These are phyloP conservation scores for Symmetrospora coprosmae DNA, from an alignment of 768 basidiomycete genomes.

Conservation along the genomic window DNA sequence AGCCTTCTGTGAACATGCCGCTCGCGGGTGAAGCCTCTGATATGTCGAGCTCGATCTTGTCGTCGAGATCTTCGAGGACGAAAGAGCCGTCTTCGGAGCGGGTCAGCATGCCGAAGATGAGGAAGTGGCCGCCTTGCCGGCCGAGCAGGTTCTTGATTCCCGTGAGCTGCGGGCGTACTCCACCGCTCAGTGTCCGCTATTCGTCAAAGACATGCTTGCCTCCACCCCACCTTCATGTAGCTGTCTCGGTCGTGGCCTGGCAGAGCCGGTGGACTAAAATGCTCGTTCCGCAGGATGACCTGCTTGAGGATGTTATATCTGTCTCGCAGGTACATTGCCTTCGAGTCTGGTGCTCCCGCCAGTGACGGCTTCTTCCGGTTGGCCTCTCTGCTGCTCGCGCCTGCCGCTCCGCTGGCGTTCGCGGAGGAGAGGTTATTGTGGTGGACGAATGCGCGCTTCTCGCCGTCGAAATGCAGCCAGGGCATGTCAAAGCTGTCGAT, in stretches of 20 bases:
- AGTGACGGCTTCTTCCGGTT: constrained; percentile 51
- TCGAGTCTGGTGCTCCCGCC: constrained; percentile 70
- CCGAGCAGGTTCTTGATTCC: constrained; percentile 94
- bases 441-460: constrained; percentile 78
- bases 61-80: constrained; percentile 86
- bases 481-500: constrained; percentile 95
- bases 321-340: constrained; percentile 65
- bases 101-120: constrained; percentile 82
- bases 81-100: constrained; percentile 79
- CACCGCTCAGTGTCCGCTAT: background rate
- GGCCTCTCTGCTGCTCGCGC: no score
- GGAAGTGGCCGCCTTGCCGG: constrained; percentile 71
- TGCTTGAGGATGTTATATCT: constrained; percentile 82
- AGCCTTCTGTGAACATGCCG: constrained; percentile 90
- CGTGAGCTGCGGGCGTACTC: constrained; percentile 48
- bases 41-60: constrained; percentile 73
- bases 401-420: background rate
- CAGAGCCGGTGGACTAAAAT: constrained; percentile 89
- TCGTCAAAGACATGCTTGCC: background rate
- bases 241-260: constrained; percentile 66
- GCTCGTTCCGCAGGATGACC: constrained; percentile 83
- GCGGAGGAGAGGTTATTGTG: background rate
- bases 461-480: constrained; percentile 72
- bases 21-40: constrained; percentile 80
- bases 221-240: constrained; percentile 60